These are phyloP conservation scores for Neoconidiobolus thromboides DNA, from an alignment of 371 early-diverging fungal species.

Conservation along the genomic window DNA sequence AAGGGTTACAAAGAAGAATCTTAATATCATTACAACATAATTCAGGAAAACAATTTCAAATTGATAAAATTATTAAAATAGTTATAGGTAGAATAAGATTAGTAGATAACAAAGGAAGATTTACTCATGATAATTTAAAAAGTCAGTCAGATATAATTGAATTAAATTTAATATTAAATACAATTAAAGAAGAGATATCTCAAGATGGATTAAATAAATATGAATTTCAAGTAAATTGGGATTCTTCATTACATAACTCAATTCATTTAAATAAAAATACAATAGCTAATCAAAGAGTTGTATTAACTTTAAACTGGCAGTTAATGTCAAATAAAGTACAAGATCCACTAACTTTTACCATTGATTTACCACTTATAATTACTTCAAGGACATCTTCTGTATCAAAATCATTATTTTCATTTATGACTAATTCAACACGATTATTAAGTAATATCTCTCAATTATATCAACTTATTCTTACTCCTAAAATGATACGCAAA, in stretches of 20 bases:
- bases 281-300: constrained; percentile 27
- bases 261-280: constrained; percentile 51
- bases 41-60: constrained; percentile 48
- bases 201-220: constrained; percentile 42
- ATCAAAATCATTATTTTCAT: constrained; percentile 1
- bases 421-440: constrained; percentile 9
- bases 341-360: constrained; percentile 31
- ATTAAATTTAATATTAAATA: constrained; percentile 1
- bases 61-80: constrained; percentile 30
- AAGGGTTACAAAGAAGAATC: constrained; percentile 70
- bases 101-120: constrained; percentile 38
- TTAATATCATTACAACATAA: constrained; percentile 47
- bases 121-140: background rate
- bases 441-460: constrained; percentile 24
- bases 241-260: constrained; percentile 60
- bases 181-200: constrained; percentile 22
- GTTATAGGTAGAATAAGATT: constrained; percentile 40
- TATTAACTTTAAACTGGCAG: constrained; percentile 30
- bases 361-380: constrained; percentile 32
- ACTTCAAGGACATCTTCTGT: constrained; percentile 3
- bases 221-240: constrained; percentile 51
- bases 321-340: constrained; percentile 35
- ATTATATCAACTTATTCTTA: constrained; percentile 28
- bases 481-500: constrained; percentile 33
- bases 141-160: background rate